Percentiles rank a stretch among this genome's conserved stretches.
These are phyloP conservation scores for Phyllostachys edulis DNA, from an alignment of 176 grass and related monocot species.

Conservation along the genomic window DNA sequence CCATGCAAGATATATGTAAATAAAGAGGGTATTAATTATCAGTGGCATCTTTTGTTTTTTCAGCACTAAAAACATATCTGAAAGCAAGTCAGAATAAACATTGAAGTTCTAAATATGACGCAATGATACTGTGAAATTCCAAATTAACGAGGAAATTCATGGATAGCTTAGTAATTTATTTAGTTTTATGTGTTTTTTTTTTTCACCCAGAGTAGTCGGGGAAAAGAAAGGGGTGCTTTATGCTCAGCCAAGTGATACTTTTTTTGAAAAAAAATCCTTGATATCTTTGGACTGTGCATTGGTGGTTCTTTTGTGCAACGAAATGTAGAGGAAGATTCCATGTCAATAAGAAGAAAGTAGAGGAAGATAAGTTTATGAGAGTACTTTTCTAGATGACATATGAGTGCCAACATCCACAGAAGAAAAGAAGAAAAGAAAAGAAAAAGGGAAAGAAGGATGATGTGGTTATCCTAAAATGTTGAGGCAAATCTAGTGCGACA, in stretches of 20 bases:
- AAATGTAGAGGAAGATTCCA: neutral
- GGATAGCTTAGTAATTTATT: neutral
- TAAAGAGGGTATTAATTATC: neutral
- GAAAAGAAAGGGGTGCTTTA: neutral
- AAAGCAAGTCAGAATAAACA: neutral
- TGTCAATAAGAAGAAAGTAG: neutral
- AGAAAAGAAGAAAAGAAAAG: neutral
- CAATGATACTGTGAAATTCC: neutral
- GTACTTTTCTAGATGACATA: slow-evolving; percentile 20
- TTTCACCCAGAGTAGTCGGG: neutral
- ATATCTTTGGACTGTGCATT: neutral
- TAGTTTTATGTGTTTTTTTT: neutral
- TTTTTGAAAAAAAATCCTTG: neutral
- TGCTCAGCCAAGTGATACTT: neutral
- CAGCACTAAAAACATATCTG: neutral
- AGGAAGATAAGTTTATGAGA: slow-evolving; percentile 24
- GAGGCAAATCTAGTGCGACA: slow-evolving; percentile 26
- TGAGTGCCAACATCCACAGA: slow-evolving; percentile 20
- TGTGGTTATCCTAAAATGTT: slow-evolving; percentile 19
- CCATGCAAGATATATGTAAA: neutral
- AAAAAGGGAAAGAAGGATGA: neutral
- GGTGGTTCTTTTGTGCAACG: neutral
- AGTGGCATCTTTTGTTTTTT: neutral
- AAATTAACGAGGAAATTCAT: neutral
- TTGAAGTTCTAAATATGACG: neutral